Evolutionary conservation across 768 basidiomycete genomes (phyloP).

Genomic region (Sarcodon aspratus): DNA sequence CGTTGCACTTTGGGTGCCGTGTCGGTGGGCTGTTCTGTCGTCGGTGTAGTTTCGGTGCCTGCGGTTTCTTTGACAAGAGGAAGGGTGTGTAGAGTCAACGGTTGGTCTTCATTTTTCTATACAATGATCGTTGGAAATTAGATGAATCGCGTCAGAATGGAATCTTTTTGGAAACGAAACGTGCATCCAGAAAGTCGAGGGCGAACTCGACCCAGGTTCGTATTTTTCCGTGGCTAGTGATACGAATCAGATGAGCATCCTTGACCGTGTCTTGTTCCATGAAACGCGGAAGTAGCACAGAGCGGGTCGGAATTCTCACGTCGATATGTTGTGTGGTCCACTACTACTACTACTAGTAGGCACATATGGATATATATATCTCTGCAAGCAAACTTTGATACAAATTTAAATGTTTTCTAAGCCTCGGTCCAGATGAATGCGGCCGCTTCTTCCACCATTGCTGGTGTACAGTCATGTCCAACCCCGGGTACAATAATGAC

Average conservation of each 20-base stretch:
- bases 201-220: slow-evolving; percentile 24
- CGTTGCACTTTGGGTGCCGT: slow-evolving; percentile 3
- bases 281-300: background rate
- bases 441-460: slow-evolving; percentile 44
- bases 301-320: background rate
- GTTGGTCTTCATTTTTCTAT: slow-evolving; percentile 35
- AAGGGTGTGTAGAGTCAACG: slow-evolving; percentile 49
- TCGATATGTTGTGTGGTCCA: background rate
- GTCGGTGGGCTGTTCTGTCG: slow-evolving; percentile 2
- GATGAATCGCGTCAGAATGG: background rate
- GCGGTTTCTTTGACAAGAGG: slow-evolving; percentile 20
- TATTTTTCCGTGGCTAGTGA: slow-evolving; percentile 25
- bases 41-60: slow-evolving; percentile 2
- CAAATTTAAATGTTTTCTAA: slow-evolving; percentile 6
- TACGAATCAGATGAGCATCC: slow-evolving; percentile 20
- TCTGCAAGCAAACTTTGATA: slow-evolving; percentile 1
- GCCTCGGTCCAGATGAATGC: slow-evolving; percentile 16
- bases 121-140: background rate
- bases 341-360: background rate
- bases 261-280: slow-evolving; percentile 3
- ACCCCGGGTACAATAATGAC: slow-evolving; percentile 40
- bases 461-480: slow-evolving; percentile 50
- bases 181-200: slow-evolving; percentile 24
- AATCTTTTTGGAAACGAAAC: background rate
- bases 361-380: background rate